Percentiles rank a stretch among this genome's conserved stretches.
phyloP scores from a whole-genome alignment of 805 yeast genomes.

The Candida taoyuanica region DNA sequence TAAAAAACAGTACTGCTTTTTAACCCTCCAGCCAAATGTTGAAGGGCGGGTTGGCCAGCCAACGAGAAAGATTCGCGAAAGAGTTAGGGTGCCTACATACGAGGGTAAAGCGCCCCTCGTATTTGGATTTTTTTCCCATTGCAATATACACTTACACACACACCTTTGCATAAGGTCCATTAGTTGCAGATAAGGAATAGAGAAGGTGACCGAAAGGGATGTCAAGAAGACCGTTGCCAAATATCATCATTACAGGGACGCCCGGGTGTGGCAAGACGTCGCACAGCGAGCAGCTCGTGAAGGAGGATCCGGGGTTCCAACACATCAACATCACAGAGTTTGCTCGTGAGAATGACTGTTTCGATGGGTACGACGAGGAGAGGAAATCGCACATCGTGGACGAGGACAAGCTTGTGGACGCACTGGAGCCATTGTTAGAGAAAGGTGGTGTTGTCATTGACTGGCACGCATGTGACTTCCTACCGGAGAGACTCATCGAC shows the following conservation, averaged over 20 bases:
- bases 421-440: slow-evolving; percentile 69
- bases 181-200: too few species aligned
- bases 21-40: too few species aligned
- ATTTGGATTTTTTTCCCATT: too few species aligned
- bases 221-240: slow-evolving; percentile 40
- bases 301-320: slow-evolving; percentile 42
- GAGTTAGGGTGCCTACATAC: too few species aligned
- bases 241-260: slow-evolving; percentile 89
- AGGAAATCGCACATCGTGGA: slow-evolving; percentile 87
- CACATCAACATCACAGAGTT: slow-evolving; percentile 69
- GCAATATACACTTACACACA: too few species aligned
- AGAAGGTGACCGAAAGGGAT: slow-evolving; percentile 3
- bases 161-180: too few species aligned
- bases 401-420: slow-evolving; percentile 83
- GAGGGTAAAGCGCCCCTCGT: not conserved
- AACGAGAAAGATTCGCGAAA: not conserved
- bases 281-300: slow-evolving; percentile 57
- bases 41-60: not conserved
- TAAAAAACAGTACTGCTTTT: too few species aligned
- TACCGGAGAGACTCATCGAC: slow-evolving; percentile 90
- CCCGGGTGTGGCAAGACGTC: slow-evolving; percentile 90
- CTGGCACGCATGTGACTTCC: slow-evolving; percentile 97
- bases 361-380: slow-evolving; percentile 80
- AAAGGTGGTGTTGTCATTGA: slow-evolving; percentile 89
- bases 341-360: slow-evolving; percentile 72